Evolutionary conservation across 192 early-diverging fungal genomes (phyloP).

Genomic region (Entomortierella lignicola): DNA sequence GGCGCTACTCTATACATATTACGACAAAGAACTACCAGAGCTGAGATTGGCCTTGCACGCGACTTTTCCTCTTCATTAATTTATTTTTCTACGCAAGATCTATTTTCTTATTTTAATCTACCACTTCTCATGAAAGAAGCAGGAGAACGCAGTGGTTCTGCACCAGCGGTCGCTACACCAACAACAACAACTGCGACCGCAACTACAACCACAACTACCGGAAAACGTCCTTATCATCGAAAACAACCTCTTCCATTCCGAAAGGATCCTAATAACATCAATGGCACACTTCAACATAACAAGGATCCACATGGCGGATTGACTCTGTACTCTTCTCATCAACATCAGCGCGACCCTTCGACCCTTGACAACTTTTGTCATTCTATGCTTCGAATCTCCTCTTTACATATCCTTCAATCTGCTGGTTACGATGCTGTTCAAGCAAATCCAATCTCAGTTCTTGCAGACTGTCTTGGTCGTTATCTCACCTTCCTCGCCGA

Average conservation of each 20-base stretch:
- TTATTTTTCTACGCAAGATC: not conserved
- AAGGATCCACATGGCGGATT: conserved; percentile 16
- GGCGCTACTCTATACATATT: no score
- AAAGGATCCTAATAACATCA: conserved; percentile 14
- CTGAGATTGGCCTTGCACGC: no score
- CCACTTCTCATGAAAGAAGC: conserved; percentile 17
- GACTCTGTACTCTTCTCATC: conserved; percentile 26
- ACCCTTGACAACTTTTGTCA: conserved; percentile 59
- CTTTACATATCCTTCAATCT: conserved; percentile 63
- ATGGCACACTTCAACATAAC: conserved; percentile 1
- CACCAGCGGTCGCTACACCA: no score
- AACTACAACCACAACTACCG: conserved; percentile 14
- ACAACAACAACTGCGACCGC: no score
- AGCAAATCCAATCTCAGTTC: conserved; percentile 50
- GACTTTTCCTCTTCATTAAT: no score
- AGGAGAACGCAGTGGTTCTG: conserved; percentile 15
- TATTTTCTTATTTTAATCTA: not conserved
- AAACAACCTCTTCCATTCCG: conserved; percentile 14
- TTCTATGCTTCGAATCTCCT: conserved; percentile 58
- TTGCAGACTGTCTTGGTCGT: conserved; percentile 63
- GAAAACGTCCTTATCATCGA: conserved; percentile 31
- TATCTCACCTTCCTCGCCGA: conserved; percentile 62
- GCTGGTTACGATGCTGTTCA: conserved; percentile 66
- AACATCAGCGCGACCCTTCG: conserved; percentile 25
- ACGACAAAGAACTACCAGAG: no score